Evolutionary conservation across 176 grass and related monocot genomes (phyloP), one percentile per base, ranked within the genome.

Genomic region (Zea luxurians): DNA sequence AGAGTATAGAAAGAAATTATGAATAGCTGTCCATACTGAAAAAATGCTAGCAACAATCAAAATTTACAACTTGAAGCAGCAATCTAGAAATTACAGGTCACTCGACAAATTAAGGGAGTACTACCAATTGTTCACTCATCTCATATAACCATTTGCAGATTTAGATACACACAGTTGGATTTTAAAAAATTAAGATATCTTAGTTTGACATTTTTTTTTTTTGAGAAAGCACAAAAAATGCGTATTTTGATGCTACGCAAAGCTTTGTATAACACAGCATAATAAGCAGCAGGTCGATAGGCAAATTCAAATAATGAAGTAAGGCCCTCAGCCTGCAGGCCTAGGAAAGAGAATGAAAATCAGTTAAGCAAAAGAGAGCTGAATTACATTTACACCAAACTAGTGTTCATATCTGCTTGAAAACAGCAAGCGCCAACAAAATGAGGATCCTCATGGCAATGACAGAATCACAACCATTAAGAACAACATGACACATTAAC

Each of bases 71-170:
- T 41, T 60, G 5, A 60, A 44, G 72, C 21, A 15, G n/a, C 10
- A 66, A 67, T 79, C 63, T 17, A 57, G 17, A 18, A 78, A 78
- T 66, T 75, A 15, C 46, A 64, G 36, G 34, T 20, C 46, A 42
- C 16, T 13, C 13, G 10, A 52, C 3, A 66, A 53, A 13, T 61
- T 45, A 18, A 27, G 40, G 71, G 10, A 60, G 54, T 48, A 15
- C 27, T 48, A 37, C 68, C 11, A 10, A 42, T 27, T 72, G 48
- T 15, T 48, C 69, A 69, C 4, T 18, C 13, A 50, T 61, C 61
- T 66, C 27, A 27, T 27, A 0, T 27, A 27, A 27, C 27, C 27
- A 27, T 27, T 27, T 27, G 27, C 3, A 42, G 16, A 16, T 16
- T 62, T 11, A 34, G 60, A n/a, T 64, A 10, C 44, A 49, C 65